Evolutionary conservation across 2,329 filamentous ascomycete species (phyloP).

Genomic region (Arthrobotrys conoides): DNA sequence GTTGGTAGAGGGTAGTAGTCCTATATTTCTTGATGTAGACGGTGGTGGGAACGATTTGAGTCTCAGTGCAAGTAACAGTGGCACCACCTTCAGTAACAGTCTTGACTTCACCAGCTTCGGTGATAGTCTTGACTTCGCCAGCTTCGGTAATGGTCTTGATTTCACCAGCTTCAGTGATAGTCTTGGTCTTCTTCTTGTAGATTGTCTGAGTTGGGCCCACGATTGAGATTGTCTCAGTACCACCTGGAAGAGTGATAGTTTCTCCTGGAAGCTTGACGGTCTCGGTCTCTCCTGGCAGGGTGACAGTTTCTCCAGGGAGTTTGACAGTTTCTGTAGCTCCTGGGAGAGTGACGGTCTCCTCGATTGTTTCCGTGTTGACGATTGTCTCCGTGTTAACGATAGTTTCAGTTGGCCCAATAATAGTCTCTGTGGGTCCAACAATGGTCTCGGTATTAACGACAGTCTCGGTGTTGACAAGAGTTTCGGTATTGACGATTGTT

Average conservation of each 20-base stretch:
- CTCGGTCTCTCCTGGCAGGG: constrained; percentile 29
- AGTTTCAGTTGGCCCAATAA: constrained; percentile 22
- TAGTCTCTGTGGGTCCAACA: neutral
- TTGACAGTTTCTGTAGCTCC: constrained; percentile 15
- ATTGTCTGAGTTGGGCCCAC: constrained; percentile 39
- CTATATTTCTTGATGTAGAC: constrained; percentile 50
- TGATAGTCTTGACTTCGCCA: neutral
- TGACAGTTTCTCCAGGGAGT: constrained; percentile 30
- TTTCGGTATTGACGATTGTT: neutral
- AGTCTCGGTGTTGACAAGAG: constrained; percentile 9
- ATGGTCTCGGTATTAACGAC: neutral
- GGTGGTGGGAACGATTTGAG: constrained; percentile 47
- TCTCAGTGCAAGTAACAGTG: constrained; percentile 50
- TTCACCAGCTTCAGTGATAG: constrained; percentile 14
- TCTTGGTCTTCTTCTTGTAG: constrained; percentile 38
- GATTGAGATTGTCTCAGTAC: constrained; percentile 40
- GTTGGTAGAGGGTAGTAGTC: constrained; percentile 45
- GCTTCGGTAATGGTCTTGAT: constrained; percentile 32
- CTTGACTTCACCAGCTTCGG: neutral
- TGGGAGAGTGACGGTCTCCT: constrained; percentile 23
- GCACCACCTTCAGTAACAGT: constrained; percentile 34
- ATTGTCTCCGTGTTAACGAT: constrained; percentile 7
- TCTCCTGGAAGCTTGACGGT: constrained; percentile 32
- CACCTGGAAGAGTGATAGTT: constrained; percentile 31
- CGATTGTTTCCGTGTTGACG: neutral